Evolutionary conservation across 352 stramenopile genomes (phyloP), one percentile per base, ranked within the genome.

Genomic region (Globisporangium alternatum): DNA sequence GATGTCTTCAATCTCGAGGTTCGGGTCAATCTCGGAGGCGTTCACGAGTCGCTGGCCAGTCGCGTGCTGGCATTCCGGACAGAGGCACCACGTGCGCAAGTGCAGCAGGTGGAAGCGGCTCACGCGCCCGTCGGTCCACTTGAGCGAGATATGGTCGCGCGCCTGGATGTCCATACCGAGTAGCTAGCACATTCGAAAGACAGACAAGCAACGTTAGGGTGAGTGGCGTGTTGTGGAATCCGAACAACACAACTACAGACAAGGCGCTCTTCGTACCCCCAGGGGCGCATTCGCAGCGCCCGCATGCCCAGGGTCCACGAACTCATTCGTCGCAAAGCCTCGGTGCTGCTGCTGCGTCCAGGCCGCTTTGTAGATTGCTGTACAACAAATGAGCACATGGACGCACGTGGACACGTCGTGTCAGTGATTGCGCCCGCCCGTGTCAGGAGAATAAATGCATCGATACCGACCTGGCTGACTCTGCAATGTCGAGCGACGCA

Each of bases 21-120:
- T 68, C 6, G 72, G 62, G 31, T 76, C 60, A 51, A 93, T 72
- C 41, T 95, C 83, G 19, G 81, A 72, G 62, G 72, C 73, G 65
- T 93, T 95, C n/a, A 93, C 70, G 30, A 93, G 77, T n/a, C 86
- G 72, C 65, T 95, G 86, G 49, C 86, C 86, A 19, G 84, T 93
- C 57, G 77, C 69, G 57, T 93, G 85, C 60, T 89, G 78, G 61
- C 86, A 95, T 58, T 78, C 54, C 0, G 79, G 62, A 39, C 86
- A 95, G 57, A 73, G 63, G 41, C 86, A 95, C 84, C 86, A 95
- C 55, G 86, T 74, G 51, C 86, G 84, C 55, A 95, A 58, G 60
- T 95, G 86, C 47, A 90, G 60, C 39, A 91, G 63, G 43, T 95
- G 83, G 62, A 88, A 93, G 51, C 81, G 86, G 58, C 83, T 91